phyloP scores from a whole-genome alignment of 176 grass and related monocot species.

The Cenchrus purpureus region DNA sequence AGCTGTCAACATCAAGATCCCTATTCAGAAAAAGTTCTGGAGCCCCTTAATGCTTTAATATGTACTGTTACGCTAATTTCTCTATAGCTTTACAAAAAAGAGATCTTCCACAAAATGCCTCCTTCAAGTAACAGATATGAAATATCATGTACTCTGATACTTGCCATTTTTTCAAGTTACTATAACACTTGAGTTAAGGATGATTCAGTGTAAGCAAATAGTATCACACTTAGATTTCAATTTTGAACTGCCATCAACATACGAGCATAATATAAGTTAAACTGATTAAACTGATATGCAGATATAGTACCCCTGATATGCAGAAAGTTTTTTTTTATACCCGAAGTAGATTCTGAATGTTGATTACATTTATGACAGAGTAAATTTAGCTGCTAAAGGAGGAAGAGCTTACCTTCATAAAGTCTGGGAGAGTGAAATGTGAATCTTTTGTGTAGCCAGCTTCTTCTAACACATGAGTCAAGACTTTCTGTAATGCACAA shows the following conservation, averaged over 20 bases:
- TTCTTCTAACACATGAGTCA: conserved; percentile 81
- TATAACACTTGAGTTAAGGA: neutral
- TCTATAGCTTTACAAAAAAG: neutral
- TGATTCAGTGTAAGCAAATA: neutral
- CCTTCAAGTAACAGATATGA: neutral
- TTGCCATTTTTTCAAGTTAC: neutral
- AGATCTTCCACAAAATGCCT: neutral
- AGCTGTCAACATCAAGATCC: neutral
- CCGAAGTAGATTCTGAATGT: conserved; percentile 1
- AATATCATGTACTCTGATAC: neutral
- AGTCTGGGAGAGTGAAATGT: conserved; percentile 67
- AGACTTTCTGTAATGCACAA: conserved; percentile 63
- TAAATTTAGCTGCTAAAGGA: neutral
- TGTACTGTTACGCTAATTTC: neutral
- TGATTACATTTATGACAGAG: neutral
- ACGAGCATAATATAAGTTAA: neutral
- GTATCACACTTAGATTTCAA: neutral
- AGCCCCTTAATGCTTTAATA: neutral
- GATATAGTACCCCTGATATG: conserved; percentile 8
- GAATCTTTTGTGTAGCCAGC: conserved; percentile 70
- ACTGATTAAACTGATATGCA: neutral
- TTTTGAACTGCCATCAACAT: neutral
- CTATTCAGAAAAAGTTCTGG: neutral
- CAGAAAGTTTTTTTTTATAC: neutral
- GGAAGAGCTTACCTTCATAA: conserved; percentile 65